These are phyloP conservation scores for Populus simonii DNA, from an alignment of 345 rosid species.

Conservation along the genomic window DNA sequence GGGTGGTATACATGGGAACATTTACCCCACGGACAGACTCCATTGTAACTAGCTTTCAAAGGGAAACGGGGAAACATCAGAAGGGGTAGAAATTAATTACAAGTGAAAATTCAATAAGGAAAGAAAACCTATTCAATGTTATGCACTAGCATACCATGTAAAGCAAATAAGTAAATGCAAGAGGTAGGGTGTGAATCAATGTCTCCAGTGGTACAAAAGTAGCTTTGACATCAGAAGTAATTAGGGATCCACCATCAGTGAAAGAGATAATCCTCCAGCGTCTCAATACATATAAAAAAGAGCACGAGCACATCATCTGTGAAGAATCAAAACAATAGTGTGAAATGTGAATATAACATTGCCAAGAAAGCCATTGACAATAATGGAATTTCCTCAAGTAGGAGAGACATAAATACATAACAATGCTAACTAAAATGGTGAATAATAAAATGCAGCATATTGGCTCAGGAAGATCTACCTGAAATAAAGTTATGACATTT, in stretches of 20 bases:
- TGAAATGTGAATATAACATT: neutral
- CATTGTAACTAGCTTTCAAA: constrained; percentile 79
- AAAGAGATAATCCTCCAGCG: constrained; percentile 69
- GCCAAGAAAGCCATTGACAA: neutral
- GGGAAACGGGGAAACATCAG: constrained; percentile 17
- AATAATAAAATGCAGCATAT: neutral
- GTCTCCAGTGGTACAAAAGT: constrained; percentile 65
- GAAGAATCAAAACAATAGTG: neutral
- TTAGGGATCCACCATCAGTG: constrained; percentile 49
- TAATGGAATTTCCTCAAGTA: neutral
- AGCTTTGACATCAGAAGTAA: constrained; percentile 41
- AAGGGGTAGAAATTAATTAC: constrained; percentile 11
- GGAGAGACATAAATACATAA: neutral
- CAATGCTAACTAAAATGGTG: neutral
- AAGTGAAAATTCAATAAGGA: neutral
- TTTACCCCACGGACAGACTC: constrained; percentile 96
- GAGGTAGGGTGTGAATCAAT: constrained; percentile 70
- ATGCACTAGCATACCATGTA: constrained; percentile 66
- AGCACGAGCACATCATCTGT: constrained; percentile 80
- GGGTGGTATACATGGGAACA: constrained; percentile 99
- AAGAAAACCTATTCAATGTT: neutral
- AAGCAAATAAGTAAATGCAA: constrained; percentile 70
- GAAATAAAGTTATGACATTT: constrained; percentile 82
- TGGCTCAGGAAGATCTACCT: constrained; percentile 41
- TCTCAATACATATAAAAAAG: constrained; percentile 65